phyloP scores from a whole-genome alignment of 2,329 filamentous ascomycete species.

The Xylaria sp. region DNA sequence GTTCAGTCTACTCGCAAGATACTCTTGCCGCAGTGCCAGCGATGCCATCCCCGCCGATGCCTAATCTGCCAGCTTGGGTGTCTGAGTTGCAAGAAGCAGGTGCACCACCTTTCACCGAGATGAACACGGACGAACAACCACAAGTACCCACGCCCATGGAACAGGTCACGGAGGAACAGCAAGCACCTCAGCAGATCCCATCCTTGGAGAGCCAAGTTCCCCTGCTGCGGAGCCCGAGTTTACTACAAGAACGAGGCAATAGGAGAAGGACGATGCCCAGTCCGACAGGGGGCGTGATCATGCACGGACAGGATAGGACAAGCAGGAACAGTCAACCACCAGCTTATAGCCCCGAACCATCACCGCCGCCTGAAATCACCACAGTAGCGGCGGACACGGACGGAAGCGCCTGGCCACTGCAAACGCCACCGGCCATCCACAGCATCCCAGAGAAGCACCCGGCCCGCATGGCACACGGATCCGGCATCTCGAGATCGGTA shows the following conservation, averaged over 20 bases:
- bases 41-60: conserved; percentile 26
- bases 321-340: conserved; percentile 2
- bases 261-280: conserved; percentile 25
- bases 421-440: conserved; percentile 26
- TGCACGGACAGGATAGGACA: background rate
- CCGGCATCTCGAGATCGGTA: background rate
- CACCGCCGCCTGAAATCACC: background rate
- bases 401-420: conserved; percentile 27
- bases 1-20: conserved; percentile 32
- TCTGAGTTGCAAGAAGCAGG: conserved; percentile 13
- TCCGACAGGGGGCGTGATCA: background rate
- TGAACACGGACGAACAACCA: background rate
- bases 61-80: conserved; percentile 30
- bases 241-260: conserved; percentile 27
- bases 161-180: conserved; percentile 13
- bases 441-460: conserved; percentile 16
- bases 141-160: conserved; percentile 9
- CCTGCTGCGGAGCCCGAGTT: conserved; percentile 32
- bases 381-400: background rate
- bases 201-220: conserved; percentile 33
- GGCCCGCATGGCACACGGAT: conserved; percentile 20
- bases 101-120: background rate
- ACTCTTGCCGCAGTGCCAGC: conserved; percentile 21
- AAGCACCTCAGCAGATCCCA: conserved; percentile 13
- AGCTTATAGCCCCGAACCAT: conserved; percentile 6